phyloP scores from a whole-genome alignment of 495 filamentous ascomycete genomes.

The Tuber indicum region DNA sequence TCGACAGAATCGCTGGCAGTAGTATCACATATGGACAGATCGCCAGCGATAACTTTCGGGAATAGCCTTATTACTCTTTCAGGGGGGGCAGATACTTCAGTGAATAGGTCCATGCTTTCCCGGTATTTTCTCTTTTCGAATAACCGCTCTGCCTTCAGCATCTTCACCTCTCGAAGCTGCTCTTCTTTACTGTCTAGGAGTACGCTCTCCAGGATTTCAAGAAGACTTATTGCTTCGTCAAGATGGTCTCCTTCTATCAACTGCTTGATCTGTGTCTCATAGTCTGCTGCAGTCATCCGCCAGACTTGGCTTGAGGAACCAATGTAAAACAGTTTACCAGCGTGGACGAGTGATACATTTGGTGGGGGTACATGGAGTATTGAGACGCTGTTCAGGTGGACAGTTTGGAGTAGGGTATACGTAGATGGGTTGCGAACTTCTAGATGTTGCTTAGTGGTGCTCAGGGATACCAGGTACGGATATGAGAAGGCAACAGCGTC shows the following conservation, averaged over 20 bases:
- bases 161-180: conserved; percentile 72
- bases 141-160: conserved; percentile 77
- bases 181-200: conserved; percentile 71
- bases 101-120: conserved; percentile 84
- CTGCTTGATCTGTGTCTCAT: conserved; percentile 83
- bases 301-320: conserved; percentile 82
- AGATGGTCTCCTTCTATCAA: conserved; percentile 67
- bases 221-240: conserved; percentile 87
- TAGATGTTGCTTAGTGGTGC: conserved; percentile 73
- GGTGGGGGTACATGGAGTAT: conserved; percentile 90
- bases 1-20: conserved; percentile 45
- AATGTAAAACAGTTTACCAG: conserved; percentile 89
- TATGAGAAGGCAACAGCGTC: conserved; percentile 92
- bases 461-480: conserved; percentile 84
- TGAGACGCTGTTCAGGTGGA: conserved; percentile 69
- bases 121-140: conserved; percentile 78
- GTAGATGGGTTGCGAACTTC: conserved; percentile 93
- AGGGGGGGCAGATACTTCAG: conserved; percentile 76
- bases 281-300: conserved; percentile 91
- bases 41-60: conserved; percentile 74
- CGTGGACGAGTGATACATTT: conserved; percentile 83
- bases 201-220: conserved; percentile 86
- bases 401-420: conserved; percentile 74
- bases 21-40: conserved; percentile 54
- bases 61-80: conserved; percentile 82